phyloP scores from a whole-genome alignment of 192 early-diverging fungal species.

The Backusella parvicylindrica region DNA sequence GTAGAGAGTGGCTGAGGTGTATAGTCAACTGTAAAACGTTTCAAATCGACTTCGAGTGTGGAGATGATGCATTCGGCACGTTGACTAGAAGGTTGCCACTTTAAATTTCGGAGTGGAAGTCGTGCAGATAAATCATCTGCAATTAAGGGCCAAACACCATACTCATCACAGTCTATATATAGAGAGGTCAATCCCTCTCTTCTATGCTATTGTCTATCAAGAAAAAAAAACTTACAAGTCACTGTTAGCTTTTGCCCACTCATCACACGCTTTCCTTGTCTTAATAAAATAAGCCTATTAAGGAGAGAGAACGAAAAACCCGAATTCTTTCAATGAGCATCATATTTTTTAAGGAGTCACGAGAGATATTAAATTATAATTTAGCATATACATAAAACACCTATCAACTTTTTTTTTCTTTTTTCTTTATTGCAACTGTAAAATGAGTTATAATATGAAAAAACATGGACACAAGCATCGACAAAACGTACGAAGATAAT shows the following conservation, averaged over 20 bases:
- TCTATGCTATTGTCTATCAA: neutral
- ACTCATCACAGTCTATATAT: conserved; percentile 50
- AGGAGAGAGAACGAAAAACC: neutral
- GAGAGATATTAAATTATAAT: too few relatives aligned
- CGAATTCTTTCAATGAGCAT: neutral
- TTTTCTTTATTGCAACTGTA: too few relatives aligned
- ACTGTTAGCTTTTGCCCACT: conserved; percentile 39
- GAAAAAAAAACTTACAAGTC: conserved; percentile 31
- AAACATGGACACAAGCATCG: too few relatives aligned
- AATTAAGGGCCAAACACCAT: conserved; percentile 61
- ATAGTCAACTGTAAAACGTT: conserved; percentile 46
- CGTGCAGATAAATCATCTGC: conserved; percentile 60
- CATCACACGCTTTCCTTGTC: neutral
- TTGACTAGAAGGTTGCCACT: conserved; percentile 72
- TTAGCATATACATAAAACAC: too few relatives aligned
- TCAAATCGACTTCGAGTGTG: conserved; percentile 56
- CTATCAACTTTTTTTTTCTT: too few relatives aligned
- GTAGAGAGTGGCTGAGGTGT: conserved; percentile 36
- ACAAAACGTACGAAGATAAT: too few relatives aligned
- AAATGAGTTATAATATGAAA: too few relatives aligned
- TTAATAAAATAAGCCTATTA: neutral
- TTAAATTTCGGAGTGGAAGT: conserved; percentile 78
- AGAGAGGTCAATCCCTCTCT: neutral
- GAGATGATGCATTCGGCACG: conserved; percentile 58
- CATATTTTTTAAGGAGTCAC: too few relatives aligned